Evolutionary conservation across 1,284 basidiomycete genomes (phyloP), one percentile per base, ranked within the genome.

Genomic region (Microbotryomycetes sp.): DNA sequence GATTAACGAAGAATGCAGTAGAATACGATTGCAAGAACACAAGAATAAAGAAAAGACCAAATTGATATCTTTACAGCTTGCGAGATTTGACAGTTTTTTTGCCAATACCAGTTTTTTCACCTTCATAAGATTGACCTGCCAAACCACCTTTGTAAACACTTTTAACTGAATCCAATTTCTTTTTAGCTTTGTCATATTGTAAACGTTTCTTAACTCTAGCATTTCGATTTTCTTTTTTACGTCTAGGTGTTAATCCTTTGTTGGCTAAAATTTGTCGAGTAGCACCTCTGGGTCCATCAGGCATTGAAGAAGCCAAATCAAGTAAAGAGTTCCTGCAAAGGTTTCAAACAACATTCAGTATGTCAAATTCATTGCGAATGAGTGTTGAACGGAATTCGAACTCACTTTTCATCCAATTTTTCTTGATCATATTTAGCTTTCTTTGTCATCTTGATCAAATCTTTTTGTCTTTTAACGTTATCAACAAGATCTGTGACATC

Each of bases 171-270:
- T 85, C 80, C 22, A 96, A 80, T 77, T 87, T 91, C 80, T 88
- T 90, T 81, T 93, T 88, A 63, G 92, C 92, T 78, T 94, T 87
- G 73, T 92, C 92, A 80, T 86, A 97, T 73, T 84, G 86, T 76
- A 87, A 81, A 53, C 89, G 83, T 77, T 97, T 97, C 83, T 96
- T 97, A 77, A 97, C 92, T 70, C 92, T 85, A 31, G 92, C 92
- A 78, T 97, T 97, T 69, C 92, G 88, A 46, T 90, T 88, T 58
- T 77, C 73, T 78, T 96, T 96, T 54, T 86, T 79, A 56, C 92
- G 84, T 68, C 82, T 70, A 2, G 92, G 92, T 19, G 92, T 96
- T 64, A 97, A 84, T 61, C 93, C 92, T 72, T 86, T 88, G 81
- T 97, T 97, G 74, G 87, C 85, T 71, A 94, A 81, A 71, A 97